These are phyloP conservation scores for Cladorrhinum sp. DNA, from an alignment of 2,329 filamentous ascomycete genomes.

Conservation along the genomic window DNA sequence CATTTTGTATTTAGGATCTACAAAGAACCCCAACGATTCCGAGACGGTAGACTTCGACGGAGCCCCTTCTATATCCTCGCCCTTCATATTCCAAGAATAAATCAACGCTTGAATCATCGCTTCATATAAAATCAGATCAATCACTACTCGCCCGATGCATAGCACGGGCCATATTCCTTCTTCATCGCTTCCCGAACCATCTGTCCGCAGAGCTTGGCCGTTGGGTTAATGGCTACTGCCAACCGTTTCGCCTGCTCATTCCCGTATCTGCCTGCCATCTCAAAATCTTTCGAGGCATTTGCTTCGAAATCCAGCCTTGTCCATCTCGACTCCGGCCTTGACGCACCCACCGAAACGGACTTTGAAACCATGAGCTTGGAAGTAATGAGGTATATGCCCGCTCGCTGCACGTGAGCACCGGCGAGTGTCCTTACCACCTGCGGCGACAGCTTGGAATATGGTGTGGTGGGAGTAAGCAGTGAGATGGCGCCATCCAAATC, in stretches of 20 bases:
- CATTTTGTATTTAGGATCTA: background rate
- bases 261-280: constrained; percentile 61
- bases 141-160: constrained; percentile 34
- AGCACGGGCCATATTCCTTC: constrained; percentile 60
- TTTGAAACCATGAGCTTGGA: constrained; percentile 47
- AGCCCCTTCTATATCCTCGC: constrained; percentile 6
- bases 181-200: constrained; percentile 69
- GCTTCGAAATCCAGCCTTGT: constrained; percentile 57
- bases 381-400: constrained; percentile 59
- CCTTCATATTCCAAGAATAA: background rate
- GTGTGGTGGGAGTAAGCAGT: constrained; percentile 53
- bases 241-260: constrained; percentile 63
- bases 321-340: constrained; percentile 48
- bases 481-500: constrained; percentile 58
- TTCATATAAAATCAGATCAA: background rate
- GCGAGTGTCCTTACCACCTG: constrained; percentile 64
- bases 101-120: background rate
- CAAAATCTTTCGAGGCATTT: constrained; percentile 60
- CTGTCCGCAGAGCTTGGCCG: constrained; percentile 65
- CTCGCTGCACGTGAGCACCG: constrained; percentile 69
- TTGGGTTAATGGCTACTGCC: constrained; percentile 64
- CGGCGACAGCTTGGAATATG: constrained; percentile 55
- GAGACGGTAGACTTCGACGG: background rate
- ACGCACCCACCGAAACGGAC: constrained; percentile 37
- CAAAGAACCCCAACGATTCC: background rate